Evolutionary conservation across 2,329 filamentous ascomycete species (phyloP).

Genomic region (Penicillium sp.): DNA sequence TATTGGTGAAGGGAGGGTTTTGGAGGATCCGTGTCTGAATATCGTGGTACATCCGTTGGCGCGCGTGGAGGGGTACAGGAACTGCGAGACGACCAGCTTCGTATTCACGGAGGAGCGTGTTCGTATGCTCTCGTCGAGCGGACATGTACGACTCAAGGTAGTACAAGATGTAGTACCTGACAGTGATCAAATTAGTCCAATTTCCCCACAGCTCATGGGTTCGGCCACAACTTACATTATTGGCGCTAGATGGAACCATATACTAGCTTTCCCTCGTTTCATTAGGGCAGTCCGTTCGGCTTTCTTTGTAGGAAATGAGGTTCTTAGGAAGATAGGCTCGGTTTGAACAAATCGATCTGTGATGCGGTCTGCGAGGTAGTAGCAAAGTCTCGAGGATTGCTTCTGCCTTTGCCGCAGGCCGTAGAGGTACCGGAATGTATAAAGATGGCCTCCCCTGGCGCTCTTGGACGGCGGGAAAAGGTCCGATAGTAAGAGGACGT

Average conservation of each 20-base stretch:
- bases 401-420: conserved; percentile 43
- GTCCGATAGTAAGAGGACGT: conserved; percentile 49
- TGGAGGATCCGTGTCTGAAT: conserved; percentile 44
- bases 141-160: conserved; percentile 46
- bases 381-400: conserved; percentile 43
- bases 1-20: conserved; percentile 46
- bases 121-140: conserved; percentile 42
- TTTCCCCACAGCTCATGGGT: not conserved
- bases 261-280: conserved; percentile 36
- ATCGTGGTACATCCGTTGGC: conserved; percentile 41
- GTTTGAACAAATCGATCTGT: conserved; percentile 43
- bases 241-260: conserved; percentile 47
- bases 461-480: conserved; percentile 45
- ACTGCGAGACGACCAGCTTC: conserved; percentile 44
- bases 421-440: conserved; percentile 47
- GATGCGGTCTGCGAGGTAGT: conserved; percentile 47
- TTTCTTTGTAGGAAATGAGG: conserved; percentile 36
- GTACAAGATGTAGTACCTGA: conserved; percentile 47
- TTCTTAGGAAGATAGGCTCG: conserved; percentile 36
- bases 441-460: conserved; percentile 41
- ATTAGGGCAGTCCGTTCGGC: conserved; percentile 39
- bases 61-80: conserved; percentile 38
- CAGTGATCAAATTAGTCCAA: conserved; percentile 4
- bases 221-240: conserved; percentile 39
- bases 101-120: conserved; percentile 42